These are phyloP conservation scores for Arthroderma sp. DNA, from an alignment of 2,329 filamentous ascomycete species.

Conservation along the genomic window DNA sequence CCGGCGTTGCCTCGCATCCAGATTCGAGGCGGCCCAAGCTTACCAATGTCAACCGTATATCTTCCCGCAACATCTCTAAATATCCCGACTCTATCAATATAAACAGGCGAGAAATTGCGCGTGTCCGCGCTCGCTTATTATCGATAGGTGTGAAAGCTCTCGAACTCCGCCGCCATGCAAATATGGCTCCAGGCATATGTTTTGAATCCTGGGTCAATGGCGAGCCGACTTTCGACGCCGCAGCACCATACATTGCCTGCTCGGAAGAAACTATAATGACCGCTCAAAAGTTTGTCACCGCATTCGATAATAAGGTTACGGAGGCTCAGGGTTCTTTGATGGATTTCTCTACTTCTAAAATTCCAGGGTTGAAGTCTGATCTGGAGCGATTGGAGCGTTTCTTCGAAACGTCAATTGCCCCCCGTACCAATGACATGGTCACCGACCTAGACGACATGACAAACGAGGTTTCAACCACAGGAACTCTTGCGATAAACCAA, in stretches of 20 bases:
- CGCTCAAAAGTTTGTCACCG: slow-evolving; percentile 36
- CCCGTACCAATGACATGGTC: slow-evolving; percentile 52
- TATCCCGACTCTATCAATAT: slow-evolving; percentile 28
- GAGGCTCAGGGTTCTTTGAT: slow-evolving; percentile 33
- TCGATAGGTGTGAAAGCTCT: slow-evolving; percentile 82
- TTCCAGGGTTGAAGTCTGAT: slow-evolving; percentile 31
- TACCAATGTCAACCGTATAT: slow-evolving; percentile 37
- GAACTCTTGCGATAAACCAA: slow-evolving; percentile 67
- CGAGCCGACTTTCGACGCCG: slow-evolving; percentile 16
- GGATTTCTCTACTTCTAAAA: slow-evolving; percentile 33
- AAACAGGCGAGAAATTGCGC: slow-evolving; percentile 61
- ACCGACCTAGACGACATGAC: slow-evolving; percentile 71
- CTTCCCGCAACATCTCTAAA: slow-evolving; percentile 33
- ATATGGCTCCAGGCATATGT: slow-evolving; percentile 23
- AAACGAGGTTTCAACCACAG: slow-evolving; percentile 60
- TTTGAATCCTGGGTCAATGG: slow-evolving; percentile 16
- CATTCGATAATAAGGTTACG: slow-evolving; percentile 33
- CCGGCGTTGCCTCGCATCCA: background rate
- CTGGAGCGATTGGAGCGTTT: slow-evolving; percentile 33
- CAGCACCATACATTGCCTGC: slow-evolving; percentile 30
- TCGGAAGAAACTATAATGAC: slow-evolving; percentile 43
- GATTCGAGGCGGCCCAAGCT: slow-evolving; percentile 19
- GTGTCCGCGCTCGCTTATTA: slow-evolving; percentile 62
- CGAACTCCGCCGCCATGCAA: slow-evolving; percentile 57
- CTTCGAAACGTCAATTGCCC: slow-evolving; percentile 38